phyloP scores from a whole-genome alignment of 179 eudicot genomes.

The Drosera spatulata region DNA sequence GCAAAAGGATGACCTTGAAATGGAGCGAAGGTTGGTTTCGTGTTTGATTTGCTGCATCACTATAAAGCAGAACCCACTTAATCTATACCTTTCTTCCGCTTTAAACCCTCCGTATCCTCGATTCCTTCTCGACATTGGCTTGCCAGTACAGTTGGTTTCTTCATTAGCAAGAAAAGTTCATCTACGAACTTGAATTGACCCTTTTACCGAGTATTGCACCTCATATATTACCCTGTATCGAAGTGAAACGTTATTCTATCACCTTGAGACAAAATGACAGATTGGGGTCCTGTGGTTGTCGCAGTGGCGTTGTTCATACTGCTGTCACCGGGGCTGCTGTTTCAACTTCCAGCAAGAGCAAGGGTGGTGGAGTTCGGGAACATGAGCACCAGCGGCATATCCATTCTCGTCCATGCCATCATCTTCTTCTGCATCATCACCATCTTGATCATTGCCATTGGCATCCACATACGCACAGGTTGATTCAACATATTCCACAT shows the following conservation, averaged over 20 bases:
- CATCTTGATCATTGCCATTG: slow-evolving; percentile 54
- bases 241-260: too few species aligned
- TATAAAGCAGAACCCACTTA: background rate
- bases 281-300: slow-evolving; percentile 93
- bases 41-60: background rate
- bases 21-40: too few species aligned
- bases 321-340: slow-evolving; percentile 70
- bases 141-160: background rate
- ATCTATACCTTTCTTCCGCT: background rate
- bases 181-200: background rate
- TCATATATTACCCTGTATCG: too few species aligned
- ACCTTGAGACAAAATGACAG: slow-evolving; percentile 13
- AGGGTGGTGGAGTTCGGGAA: slow-evolving; percentile 79
- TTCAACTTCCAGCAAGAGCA: slow-evolving; percentile 74
- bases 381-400: slow-evolving; percentile 72
- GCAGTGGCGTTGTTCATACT: slow-evolving; percentile 69
- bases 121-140: background rate
- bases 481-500: slow-evolving; percentile 4
- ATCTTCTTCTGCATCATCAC: slow-evolving; percentile 56
- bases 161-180: background rate
- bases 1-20: background rate
- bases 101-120: background rate
- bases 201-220: too few species aligned
- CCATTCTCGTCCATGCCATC: slow-evolving; percentile 68
- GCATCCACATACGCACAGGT: slow-evolving; percentile 50